A percentile compares a stretch with the other conserved stretches of the same genome.
Conservation (phyloP, 2,329 filamentous ascomycete genomes). For the Xylaria sp. region DNA sequence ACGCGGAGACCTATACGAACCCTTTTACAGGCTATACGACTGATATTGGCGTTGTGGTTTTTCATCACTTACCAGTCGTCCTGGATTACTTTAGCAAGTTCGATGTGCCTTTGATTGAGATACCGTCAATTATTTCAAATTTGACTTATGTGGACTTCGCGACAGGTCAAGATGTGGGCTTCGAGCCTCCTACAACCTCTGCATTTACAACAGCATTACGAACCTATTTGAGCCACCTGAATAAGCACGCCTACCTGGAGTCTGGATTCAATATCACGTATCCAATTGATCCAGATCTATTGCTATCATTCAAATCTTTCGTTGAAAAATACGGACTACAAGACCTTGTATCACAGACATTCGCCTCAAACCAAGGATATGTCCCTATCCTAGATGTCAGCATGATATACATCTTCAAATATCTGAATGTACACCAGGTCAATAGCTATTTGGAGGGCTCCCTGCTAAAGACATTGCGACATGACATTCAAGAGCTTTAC, state of each 20-base stretch:
- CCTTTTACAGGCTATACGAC: conserved; percentile 22
- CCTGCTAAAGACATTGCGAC: background rate
- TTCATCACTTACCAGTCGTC: conserved; percentile 20
- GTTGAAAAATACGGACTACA: conserved; percentile 35
- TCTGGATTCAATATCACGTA: conserved; percentile 35
- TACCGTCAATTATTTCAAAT: conserved; percentile 8
- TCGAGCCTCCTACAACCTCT: conserved; percentile 21
- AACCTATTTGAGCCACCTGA: background rate
- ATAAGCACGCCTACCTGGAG: conserved; percentile 30
- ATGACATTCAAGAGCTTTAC: conserved; percentile 30
- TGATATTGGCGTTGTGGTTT: conserved; percentile 24
- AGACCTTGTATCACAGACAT: too few relatives aligned
- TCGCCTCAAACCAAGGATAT: conserved; percentile 22
- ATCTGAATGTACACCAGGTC: conserved; percentile 15
- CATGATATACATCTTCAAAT: conserved; percentile 41
- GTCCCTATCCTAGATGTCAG: conserved; percentile 29
- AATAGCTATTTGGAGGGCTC: background rate
- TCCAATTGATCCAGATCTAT: conserved; percentile 31
- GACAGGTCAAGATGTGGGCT: background rate
- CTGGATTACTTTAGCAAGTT: conserved; percentile 27
- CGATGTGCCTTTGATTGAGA: background rate
- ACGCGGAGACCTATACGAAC: conserved; percentile 34
- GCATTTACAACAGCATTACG: too few relatives aligned
- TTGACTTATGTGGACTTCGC: background rate
- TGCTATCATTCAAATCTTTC: conserved; percentile 37